phyloP scores from a whole-genome alignment of 2,329 filamentous ascomycete species.

The Aspergillus felis region DNA sequence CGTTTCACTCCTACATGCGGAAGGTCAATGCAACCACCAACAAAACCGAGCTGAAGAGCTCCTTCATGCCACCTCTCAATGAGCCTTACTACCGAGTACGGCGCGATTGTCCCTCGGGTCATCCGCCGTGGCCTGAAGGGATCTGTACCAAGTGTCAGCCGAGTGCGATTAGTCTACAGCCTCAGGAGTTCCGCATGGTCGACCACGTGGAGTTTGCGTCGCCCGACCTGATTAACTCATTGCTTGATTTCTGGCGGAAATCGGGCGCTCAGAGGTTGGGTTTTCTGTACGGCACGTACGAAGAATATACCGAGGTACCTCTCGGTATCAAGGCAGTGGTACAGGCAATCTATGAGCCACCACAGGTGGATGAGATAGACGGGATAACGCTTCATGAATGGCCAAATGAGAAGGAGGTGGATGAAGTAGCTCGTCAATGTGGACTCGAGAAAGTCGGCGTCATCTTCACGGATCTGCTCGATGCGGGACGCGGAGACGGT shows the following conservation, averaged over 20 bases:
- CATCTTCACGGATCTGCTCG: slow-evolving; percentile 89
- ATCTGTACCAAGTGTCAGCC: slow-evolving; percentile 99
- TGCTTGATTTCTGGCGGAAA: slow-evolving; percentile 87
- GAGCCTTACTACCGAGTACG: slow-evolving; percentile 92
- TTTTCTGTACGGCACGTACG: slow-evolving; percentile 85
- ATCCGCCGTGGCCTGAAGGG: slow-evolving; percentile 89
- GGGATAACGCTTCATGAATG: slow-evolving; percentile 81
- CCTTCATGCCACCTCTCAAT: slow-evolving; percentile 90
- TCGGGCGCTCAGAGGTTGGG: slow-evolving; percentile 81
- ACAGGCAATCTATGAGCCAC: slow-evolving; percentile 94
- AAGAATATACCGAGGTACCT: slow-evolving; percentile 87
- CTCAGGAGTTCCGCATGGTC: slow-evolving; percentile 92
- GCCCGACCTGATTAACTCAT: slow-evolving; percentile 76
- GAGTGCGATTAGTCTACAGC: slow-evolving; percentile 91
- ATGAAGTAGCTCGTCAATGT: slow-evolving; percentile 75
- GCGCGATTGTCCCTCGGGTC: slow-evolving; percentile 84
- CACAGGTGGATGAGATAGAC: slow-evolving; percentile 83
- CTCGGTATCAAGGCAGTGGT: slow-evolving; percentile 93
- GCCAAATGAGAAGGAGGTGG: slow-evolving; percentile 77
- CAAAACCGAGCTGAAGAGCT: slow-evolving; percentile 87
- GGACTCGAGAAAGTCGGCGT: slow-evolving; percentile 86
- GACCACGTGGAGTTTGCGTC: slow-evolving; percentile 96
- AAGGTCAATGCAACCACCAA: slow-evolving; percentile 97
- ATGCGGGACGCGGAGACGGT: slow-evolving; percentile 75
- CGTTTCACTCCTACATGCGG: slow-evolving; percentile 88